Conservation (phyloP, 345 rosid species). For the Hypericum androsaemum region DNA sequence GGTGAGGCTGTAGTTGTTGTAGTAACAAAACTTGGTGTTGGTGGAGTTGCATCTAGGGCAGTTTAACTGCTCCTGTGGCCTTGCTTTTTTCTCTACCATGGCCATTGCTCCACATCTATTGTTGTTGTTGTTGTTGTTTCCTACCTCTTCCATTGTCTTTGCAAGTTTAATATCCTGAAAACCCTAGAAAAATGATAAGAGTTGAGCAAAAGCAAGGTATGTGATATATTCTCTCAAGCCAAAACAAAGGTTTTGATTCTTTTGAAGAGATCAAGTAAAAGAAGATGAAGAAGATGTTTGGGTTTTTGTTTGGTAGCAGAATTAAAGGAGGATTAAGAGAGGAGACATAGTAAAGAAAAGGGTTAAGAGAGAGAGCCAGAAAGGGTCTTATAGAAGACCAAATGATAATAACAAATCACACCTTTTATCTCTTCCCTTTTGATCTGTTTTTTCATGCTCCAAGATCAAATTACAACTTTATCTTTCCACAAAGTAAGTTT, state of each 20-base stretch:
- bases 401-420: constrained; percentile 15
- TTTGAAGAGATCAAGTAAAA: background rate
- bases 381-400: constrained; percentile 4
- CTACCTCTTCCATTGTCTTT: constrained; percentile 19
- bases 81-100: constrained; percentile 18
- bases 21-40: constrained; percentile 20
- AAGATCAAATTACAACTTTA: no score
- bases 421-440: constrained; percentile 12
- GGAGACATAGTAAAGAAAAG: no score
- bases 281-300: background rate
- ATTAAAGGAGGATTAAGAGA: no score
- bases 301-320: no score
- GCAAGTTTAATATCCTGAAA: constrained; percentile 17
- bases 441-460: no score
- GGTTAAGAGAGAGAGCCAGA: background rate
- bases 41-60: constrained; percentile 27
- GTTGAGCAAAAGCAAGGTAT: no score
- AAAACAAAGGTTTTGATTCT: background rate
- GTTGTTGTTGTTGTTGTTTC: background rate
- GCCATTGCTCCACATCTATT: constrained; percentile 8
- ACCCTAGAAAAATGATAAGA: constrained; percentile 12
- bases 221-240: no score
- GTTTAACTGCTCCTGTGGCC: constrained; percentile 24
- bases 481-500: constrained; percentile 11
- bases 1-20: constrained; percentile 20